Percentiles rank a stretch among this genome's conserved stretches.
Conservation (phyloP, 176 grass and related monocot species). For the Zoysia japonica region DNA sequence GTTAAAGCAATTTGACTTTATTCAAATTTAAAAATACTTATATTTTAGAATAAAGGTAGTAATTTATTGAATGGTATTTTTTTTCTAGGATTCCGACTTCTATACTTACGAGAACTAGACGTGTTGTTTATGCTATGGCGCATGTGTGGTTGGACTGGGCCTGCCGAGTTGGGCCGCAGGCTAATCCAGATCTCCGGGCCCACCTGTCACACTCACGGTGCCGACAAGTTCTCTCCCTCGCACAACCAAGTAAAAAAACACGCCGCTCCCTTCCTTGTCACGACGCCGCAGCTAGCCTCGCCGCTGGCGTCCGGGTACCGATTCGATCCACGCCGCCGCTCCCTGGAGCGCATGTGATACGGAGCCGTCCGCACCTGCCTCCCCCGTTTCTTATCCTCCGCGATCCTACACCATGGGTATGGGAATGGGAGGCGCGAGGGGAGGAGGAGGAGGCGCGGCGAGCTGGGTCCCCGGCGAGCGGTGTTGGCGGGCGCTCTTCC, state of each 20-base stretch:
- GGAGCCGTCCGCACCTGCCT: neutral
- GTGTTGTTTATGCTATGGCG: neutral
- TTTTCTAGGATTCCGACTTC: too few relatives aligned
- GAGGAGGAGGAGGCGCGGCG: neutral
- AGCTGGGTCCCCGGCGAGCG: conserved; percentile 36
- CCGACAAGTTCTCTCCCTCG: conserved; percentile 25
- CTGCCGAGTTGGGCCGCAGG: neutral
- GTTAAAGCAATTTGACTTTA: too few relatives aligned
- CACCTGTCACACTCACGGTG: neutral
- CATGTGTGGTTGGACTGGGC: neutral
- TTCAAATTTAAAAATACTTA: too few relatives aligned
- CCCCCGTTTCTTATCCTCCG: neutral
- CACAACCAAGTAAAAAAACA: conserved; percentile 18
- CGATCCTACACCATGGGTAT: neutral
- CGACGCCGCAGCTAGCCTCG: conserved; percentile 21
- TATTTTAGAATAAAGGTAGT: too few relatives aligned
- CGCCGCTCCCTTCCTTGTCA: conserved; percentile 13
- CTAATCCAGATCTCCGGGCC: neutral
- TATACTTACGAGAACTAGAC: too few relatives aligned
- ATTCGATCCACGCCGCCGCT: neutral
- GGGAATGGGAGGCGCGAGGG: conserved; percentile 25
- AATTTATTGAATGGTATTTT: too few relatives aligned
- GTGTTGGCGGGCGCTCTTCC: conserved; percentile 45
- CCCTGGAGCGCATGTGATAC: neutral
- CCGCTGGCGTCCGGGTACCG: conserved; percentile 30